Evolutionary conservation across 192 early-diverging fungal species (phyloP).

Genomic region (Backusella australiensis): DNA sequence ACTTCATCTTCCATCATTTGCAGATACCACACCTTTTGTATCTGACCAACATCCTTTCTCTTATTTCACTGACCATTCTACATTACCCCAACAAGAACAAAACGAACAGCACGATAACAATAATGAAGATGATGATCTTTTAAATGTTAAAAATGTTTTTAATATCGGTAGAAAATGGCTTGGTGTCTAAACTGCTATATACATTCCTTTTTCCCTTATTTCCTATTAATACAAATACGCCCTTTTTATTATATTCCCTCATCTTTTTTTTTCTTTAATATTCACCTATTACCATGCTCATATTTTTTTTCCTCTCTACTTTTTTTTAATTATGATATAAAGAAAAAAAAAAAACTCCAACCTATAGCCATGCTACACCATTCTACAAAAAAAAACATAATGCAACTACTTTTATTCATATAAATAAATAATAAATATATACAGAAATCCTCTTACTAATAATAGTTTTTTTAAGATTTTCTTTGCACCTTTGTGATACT

Average conservation of each 20-base stretch:
- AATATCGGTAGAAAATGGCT: slow-evolving; percentile 10
- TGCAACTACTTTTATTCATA: neutral
- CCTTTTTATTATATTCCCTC: neutral
- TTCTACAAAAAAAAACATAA: neutral
- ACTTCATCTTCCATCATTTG: slow-evolving; percentile 8
- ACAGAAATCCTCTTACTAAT: no score
- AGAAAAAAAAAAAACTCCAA: neutral
- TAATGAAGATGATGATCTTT: neutral
- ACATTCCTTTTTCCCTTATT: neutral
- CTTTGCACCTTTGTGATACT: no score
- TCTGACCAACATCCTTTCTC: slow-evolving; percentile 27
- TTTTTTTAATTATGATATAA: neutral
- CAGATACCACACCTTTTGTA: slow-evolving; percentile 13
- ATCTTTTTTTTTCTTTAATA: neutral
- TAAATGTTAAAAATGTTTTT: slow-evolving; percentile 5
- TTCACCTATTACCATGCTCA: neutral
- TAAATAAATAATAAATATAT: slow-evolving; percentile 1
- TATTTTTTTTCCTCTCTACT: neutral
- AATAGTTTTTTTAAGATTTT: no score
- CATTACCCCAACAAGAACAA: neutral
- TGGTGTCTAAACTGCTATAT: slow-evolving; percentile 1
- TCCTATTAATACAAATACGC: neutral
- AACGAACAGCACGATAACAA: neutral
- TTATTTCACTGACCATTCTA: slow-evolving; percentile 19
- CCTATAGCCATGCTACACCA: neutral